Base-by-base conservation (phyloP, 176 grass and related monocot genomes). In the Musa itinerans region DNA sequence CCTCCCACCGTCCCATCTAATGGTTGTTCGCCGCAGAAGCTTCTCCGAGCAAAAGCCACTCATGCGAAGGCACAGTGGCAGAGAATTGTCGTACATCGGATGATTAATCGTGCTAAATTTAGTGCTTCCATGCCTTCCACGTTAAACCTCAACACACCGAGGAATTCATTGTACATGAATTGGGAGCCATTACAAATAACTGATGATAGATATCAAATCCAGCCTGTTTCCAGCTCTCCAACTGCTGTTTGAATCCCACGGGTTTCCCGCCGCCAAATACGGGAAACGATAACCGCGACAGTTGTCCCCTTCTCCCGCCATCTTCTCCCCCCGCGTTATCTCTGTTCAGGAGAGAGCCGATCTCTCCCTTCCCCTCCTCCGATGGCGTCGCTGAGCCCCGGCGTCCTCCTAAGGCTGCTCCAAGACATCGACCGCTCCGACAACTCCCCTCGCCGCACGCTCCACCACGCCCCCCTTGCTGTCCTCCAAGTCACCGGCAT, bases 351-450 rank as follows among this genome's bases (percentile, higher is more conserved):
- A 25, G 52, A 53, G 50, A 10, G 49, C 48, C 13, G 43, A n/a
- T 6, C 20, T 15, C 8, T 4, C 21, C 16, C 81, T 74, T 58
- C 83, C 76, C 79, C 80, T 50, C 59, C 72, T n/a, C 56, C 85
- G 64, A 83, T 85, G 93, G 84, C 77, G 9, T 82, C 88, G 21
- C 90, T 98, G 9, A 88, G 56, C 15, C 68, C 88, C n/a, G 84
- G 94, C 50, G 79, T 83, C 82, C 83, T 98, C 59, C 82, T 83
- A 57, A 74, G 81, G 19, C 94, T 98, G 61, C 84, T 98, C 69
- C 85, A 92, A 82, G 85, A 86, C 78, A 92, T 85, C 10, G 92
- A 88, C 83, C 16, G 34, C 48, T 23, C 52, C 17, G 50, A 16
- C 10, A 5, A 10, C 68, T 59, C 25, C 27, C 54, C 24, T 19